A percentile compares a stretch with the other conserved stretches of the same genome.
Conservation (phyloP, 176 grass and related monocot genomes). For the Thalia dealbata region DNA sequence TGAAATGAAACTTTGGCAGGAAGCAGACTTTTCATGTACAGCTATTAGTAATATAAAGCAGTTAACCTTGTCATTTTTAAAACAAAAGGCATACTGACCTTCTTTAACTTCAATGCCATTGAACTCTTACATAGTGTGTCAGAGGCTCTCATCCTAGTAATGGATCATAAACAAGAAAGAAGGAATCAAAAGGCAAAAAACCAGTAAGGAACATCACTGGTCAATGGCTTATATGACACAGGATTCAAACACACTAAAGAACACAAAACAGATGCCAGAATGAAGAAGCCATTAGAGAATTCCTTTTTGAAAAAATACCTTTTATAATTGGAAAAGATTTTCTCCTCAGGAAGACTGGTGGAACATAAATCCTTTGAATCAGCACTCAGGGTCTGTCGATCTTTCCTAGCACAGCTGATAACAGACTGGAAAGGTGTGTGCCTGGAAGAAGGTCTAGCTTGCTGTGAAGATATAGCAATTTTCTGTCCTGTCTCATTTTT, state of each 20-base stretch:
- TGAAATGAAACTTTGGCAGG: no score
- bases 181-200: not conserved
- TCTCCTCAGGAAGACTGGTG: not conserved
- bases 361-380: conserved; percentile 10
- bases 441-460: conserved; percentile 21
- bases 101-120: conserved; percentile 44
- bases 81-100: conserved; percentile 51
- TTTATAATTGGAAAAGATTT: not conserved
- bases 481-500: conserved; percentile 30
- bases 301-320: not conserved
- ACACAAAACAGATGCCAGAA: no score
- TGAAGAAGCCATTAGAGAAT: not conserved
- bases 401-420: conserved; percentile 24
- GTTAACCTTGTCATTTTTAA: no score
- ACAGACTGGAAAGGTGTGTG: conserved; percentile 30
- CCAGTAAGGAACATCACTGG: not conserved
- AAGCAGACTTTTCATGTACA: no score
- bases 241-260: not conserved
- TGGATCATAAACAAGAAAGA: not conserved
- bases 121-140: conserved; percentile 20
- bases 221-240: not conserved
- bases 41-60: no score
- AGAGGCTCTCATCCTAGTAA: conserved; percentile 47
- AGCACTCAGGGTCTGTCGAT: conserved; percentile 32
- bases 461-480: conserved; percentile 20